Conservation (phyloP, 495 filamentous ascomycete genomes). For the Aspergillus hancockii region DNA sequence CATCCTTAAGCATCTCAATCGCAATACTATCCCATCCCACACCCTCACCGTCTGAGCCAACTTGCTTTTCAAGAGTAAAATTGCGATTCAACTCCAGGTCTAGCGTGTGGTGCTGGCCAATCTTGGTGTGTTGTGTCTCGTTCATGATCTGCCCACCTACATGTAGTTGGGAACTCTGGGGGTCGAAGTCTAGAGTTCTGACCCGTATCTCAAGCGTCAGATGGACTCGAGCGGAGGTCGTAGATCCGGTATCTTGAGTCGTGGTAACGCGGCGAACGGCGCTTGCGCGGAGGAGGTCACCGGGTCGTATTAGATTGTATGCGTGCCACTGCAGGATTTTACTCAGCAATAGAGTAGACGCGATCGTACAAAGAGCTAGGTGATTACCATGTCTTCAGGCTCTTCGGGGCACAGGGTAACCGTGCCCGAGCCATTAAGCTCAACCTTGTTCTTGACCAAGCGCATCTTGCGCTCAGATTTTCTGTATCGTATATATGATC, state of each 20-base stretch:
- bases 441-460: slow-evolving; percentile 70
- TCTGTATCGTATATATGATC: neutral
- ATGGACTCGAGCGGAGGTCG: slow-evolving; percentile 71
- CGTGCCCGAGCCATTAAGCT: slow-evolving; percentile 72
- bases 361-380: slow-evolving; percentile 9
- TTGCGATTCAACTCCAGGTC: slow-evolving; percentile 86
- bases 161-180: slow-evolving; percentile 78
- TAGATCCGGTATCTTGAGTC: slow-evolving; percentile 70
- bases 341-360: neutral
- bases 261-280: slow-evolving; percentile 80
- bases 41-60: slow-evolving; percentile 42
- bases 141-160: slow-evolving; percentile 78
- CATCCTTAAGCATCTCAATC: slow-evolving; percentile 73
- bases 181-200: slow-evolving; percentile 85
- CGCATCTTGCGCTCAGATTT: slow-evolving; percentile 50
- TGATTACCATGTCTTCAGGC: slow-evolving; percentile 88
- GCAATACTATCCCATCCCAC: slow-evolving; percentile 92
- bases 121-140: slow-evolving; percentile 80
- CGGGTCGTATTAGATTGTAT: slow-evolving; percentile 86
- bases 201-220: slow-evolving; percentile 79
- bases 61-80: slow-evolving; percentile 76
- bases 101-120: slow-evolving; percentile 87
- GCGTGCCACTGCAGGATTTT: slow-evolving; percentile 74
- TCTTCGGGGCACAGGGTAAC: slow-evolving; percentile 85
- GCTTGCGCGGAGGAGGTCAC: slow-evolving; percentile 77